Percentiles rank a stretch among this genome's conserved stretches.
These are phyloP conservation scores for Phoma herbarum DNA, from an alignment of 2,329 filamentous ascomycete species.

Conservation along the genomic window DNA sequence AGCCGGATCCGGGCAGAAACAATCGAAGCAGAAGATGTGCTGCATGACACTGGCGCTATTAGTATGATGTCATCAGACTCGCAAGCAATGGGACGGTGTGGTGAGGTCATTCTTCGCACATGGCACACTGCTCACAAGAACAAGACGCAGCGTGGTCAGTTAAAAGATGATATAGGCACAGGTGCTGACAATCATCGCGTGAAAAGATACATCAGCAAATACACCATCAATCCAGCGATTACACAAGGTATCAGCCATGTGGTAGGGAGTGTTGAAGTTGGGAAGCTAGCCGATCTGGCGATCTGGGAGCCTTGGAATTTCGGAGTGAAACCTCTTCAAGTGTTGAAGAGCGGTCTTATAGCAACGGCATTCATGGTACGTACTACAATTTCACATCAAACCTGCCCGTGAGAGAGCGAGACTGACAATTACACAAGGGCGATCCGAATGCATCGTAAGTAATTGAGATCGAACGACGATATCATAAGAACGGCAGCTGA, in stretches of 20 bases:
- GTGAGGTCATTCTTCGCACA: constrained; percentile 89
- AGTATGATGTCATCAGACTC: constrained; percentile 97
- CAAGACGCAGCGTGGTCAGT: constrained; percentile 79
- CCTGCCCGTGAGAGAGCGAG: constrained; percentile 72
- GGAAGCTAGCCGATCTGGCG: constrained; percentile 89
- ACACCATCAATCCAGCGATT: constrained; percentile 92
- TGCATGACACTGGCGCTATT: constrained; percentile 94
- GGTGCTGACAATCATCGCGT: constrained; percentile 90
- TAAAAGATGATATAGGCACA: constrained; percentile 80
- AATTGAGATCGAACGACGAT: too few species aligned
- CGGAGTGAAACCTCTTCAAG: constrained; percentile 80
- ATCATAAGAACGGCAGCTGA: too few species aligned
- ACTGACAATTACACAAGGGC: constrained; percentile 46
- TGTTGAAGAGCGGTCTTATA: constrained; percentile 93
- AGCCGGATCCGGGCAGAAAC: constrained; percentile 94
- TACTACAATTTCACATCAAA: too few species aligned
- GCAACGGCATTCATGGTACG: too few species aligned
- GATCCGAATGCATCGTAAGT: constrained; percentile 61
- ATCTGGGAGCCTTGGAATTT: constrained; percentile 88
- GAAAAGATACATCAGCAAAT: constrained; percentile 93
- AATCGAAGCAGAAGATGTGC: constrained; percentile 94
- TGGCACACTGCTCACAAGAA: constrained; percentile 99
- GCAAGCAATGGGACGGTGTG: constrained; percentile 95
- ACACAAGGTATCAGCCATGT: constrained; percentile 90
- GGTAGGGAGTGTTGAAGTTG: constrained; percentile 85